Conservation (phyloP, 345 rosid species). For the Ceriops tagal region DNA sequence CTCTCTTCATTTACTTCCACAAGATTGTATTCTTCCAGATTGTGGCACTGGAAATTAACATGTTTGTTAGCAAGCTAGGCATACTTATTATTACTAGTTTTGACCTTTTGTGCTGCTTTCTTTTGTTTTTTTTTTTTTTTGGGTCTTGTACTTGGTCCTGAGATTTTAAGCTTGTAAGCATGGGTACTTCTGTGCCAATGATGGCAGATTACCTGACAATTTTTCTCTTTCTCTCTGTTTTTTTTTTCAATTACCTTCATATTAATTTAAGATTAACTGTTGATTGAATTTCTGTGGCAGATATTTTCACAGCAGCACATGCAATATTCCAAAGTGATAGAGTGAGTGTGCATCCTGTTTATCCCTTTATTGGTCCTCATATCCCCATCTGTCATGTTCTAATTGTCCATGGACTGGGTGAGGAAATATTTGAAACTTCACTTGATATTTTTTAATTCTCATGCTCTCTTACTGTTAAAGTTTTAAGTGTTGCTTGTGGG, state of each 20-base stretch:
- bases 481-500: neutral
- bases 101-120: too few species aligned
- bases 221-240: neutral
- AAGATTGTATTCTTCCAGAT: too few species aligned
- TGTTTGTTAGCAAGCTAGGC: too few species aligned
- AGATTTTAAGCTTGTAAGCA: too few species aligned
- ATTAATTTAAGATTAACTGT: neutral
- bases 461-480: neutral
- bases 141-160: too few species aligned
- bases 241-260: neutral
- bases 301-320: constrained; percentile 81
- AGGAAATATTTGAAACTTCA: neutral
- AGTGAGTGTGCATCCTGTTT: constrained; percentile 47
- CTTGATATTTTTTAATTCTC: neutral
- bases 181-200: too few species aligned
- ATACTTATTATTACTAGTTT: too few species aligned
- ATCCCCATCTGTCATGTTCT: neutral
- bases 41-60: too few species aligned
- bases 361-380: neutral
- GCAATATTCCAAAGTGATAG: constrained; percentile 67
- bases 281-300: constrained; percentile 46
- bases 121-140: too few species aligned
- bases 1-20: too few species aligned
- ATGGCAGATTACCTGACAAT: neutral
- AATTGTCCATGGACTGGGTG: neutral